Evolutionary conservation across 1,284 basidiomycete genomes (phyloP).

Genomic region (Leucoagaricus sp.): DNA sequence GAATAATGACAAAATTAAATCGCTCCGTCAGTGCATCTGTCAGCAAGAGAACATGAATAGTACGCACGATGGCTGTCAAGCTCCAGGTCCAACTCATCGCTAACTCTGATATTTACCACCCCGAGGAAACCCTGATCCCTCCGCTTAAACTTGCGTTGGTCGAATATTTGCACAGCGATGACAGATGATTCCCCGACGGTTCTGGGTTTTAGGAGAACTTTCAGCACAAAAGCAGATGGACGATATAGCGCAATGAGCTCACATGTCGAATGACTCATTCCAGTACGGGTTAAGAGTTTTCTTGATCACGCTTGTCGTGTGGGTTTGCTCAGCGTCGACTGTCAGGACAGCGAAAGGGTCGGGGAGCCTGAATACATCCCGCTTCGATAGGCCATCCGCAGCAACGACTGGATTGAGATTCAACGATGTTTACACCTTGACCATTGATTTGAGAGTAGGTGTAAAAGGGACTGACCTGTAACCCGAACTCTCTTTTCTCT

Average conservation of each 20-base stretch:
- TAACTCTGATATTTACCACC: conserved; percentile 89
- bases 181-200: conserved; percentile 90
- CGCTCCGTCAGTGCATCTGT: conserved; percentile 7
- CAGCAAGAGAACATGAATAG: background rate
- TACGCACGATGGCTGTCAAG: conserved; percentile 86
- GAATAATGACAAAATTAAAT: conserved; percentile 13
- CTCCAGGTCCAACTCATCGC: conserved; percentile 88
- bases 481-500: conserved; percentile 58
- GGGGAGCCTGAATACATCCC: conserved; percentile 89
- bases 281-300: conserved; percentile 91
- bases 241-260: conserved; percentile 22
- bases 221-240: conserved; percentile 10
- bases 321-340: conserved; percentile 92
- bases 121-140: conserved; percentile 95
- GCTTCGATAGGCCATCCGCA: conserved; percentile 86
- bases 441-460: background rate
- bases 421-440: background rate
- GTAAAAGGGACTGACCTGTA: conserved; percentile 43
- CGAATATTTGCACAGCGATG: conserved; percentile 93
- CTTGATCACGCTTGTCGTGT: conserved; percentile 90
- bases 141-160: conserved; percentile 96
- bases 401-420: conserved; percentile 68
- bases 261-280: conserved; percentile 95
- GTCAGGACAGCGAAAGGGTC: conserved; percentile 96
- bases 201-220: conserved; percentile 38